Evolutionary conservation across 2,329 filamentous ascomycete genomes (phyloP).

Genomic region (Dactylonectria estremocensis): DNA sequence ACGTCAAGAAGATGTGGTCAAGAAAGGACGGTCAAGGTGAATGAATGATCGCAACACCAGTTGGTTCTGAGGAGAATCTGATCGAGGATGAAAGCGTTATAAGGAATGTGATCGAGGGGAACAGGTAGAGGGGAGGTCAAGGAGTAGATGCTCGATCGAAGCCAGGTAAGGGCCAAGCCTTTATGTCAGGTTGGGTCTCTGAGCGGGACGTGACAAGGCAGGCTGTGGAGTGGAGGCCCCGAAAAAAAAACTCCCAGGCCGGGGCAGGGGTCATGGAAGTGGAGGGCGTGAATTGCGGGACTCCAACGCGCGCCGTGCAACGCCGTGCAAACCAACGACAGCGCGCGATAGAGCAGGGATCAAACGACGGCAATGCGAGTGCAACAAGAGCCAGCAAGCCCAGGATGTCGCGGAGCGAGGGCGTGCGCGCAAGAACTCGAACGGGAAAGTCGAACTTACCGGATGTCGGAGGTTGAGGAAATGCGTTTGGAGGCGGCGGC

Average conservation of each 20-base stretch:
- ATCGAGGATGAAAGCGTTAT: slow-evolving; percentile 35
- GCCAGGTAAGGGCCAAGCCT: slow-evolving; percentile 50
- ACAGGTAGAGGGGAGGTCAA: slow-evolving; percentile 45
- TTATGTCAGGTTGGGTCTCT: slow-evolving; percentile 51
- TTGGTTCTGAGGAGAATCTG: slow-evolving; percentile 32
- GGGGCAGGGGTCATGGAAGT: slow-evolving; percentile 28
- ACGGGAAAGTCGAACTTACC: slow-evolving; percentile 22
- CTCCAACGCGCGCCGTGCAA: slow-evolving; percentile 37
- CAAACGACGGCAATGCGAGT: slow-evolving; percentile 30
- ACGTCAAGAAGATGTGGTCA: slow-evolving; percentile 36
- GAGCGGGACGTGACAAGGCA: slow-evolving; percentile 50
- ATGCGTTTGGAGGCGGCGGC: slow-evolving; percentile 1
- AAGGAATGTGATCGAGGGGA: slow-evolving; percentile 42
- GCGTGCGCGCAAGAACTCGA: slow-evolving; percentile 1
- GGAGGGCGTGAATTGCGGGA: slow-evolving; percentile 31
- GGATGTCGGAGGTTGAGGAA: slow-evolving; percentile 11
- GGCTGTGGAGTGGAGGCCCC: slow-evolving; percentile 41
- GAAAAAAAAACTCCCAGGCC: slow-evolving; percentile 38
- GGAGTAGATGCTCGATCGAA: slow-evolving; percentile 47
- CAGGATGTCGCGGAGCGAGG: slow-evolving; percentile 16
- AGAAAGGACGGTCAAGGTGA: slow-evolving; percentile 18
- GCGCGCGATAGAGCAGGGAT: slow-evolving; percentile 31
- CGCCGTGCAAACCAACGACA: slow-evolving; percentile 39
- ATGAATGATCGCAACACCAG: slow-evolving; percentile 10
- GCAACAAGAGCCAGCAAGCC: slow-evolving; percentile 33